A percentile compares a stretch with the other conserved stretches of the same genome.
Conservation (phyloP, 2,329 filamentous ascomycete genomes). For the Rutstroemia sp. region DNA sequence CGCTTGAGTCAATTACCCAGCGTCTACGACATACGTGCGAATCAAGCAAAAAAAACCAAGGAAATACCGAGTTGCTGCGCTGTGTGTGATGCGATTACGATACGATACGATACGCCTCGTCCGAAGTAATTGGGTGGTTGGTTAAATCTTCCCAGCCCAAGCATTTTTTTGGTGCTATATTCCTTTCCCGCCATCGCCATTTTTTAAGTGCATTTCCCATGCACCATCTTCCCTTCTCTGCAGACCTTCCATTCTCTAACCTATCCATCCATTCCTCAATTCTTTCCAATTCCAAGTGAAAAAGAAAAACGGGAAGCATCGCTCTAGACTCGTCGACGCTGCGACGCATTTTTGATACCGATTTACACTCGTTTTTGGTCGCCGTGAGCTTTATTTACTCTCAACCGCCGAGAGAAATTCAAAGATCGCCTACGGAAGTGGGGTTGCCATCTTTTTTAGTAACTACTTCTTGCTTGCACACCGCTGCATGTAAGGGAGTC, state of each 20-base stretch:
- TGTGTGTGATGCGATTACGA: neutral
- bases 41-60: no score
- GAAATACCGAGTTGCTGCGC: neutral
- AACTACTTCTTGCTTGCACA: neutral
- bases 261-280: neutral
- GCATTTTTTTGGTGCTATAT: neutral
- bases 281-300: neutral
- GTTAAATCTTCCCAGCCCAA: neutral
- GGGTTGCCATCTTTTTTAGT: neutral
- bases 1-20: no score
- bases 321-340: neutral
- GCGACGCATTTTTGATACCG: neutral
- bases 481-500: constrained; percentile 7
- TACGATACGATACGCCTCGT: neutral
- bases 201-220: neutral
- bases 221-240: neutral
- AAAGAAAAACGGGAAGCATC: neutral
- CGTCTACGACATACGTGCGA: no score
- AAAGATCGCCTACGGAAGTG: no score
- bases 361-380: neutral
- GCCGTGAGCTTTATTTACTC: no score
- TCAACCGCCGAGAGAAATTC: no score
- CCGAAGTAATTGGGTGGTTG: neutral
- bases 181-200: neutral
- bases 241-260: neutral